These are phyloP conservation scores for Carpinus fangiana DNA, from an alignment of 306 rosid genomes.

Conservation along the genomic window DNA sequence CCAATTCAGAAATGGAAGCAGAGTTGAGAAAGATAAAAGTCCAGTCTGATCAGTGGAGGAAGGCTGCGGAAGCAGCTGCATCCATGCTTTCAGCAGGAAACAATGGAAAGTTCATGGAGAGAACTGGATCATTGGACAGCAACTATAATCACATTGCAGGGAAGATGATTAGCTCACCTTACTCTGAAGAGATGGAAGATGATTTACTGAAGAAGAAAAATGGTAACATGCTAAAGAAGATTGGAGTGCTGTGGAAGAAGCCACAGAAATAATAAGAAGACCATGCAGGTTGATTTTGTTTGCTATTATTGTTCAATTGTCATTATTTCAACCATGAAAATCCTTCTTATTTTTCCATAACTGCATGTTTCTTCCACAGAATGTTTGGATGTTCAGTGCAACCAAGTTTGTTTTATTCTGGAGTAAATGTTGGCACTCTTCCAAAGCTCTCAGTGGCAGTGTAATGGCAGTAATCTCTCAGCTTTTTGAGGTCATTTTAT, in stretches of 20 bases:
- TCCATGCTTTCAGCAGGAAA: constrained; percentile 84
- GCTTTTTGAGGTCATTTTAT: not conserved
- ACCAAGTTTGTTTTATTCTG: constrained; percentile 6
- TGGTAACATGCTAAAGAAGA: constrained; percentile 93
- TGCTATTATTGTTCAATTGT: constrained; percentile 16
- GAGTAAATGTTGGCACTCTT: constrained; percentile 10
- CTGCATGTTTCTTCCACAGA: not conserved
- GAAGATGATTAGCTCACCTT: constrained; percentile 54
- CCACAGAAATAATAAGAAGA: constrained; percentile 71
- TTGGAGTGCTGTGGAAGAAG: constrained; percentile 96
- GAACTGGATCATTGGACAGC: constrained; percentile 70
- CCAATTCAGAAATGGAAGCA: constrained; percentile 69
- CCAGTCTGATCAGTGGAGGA: constrained; percentile 96
- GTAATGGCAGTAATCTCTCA: constrained; percentile 4
- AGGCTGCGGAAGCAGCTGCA: constrained; percentile 98
- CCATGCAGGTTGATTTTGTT: constrained; percentile 16
- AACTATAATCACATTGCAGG: constrained; percentile 47
- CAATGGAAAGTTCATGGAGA: constrained; percentile 74
- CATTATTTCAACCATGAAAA: constrained; percentile 13
- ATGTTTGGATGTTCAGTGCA: not conserved
- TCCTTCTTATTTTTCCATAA: not conserved
- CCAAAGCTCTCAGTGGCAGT: not conserved
- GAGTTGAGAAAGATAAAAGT: constrained; percentile 84
- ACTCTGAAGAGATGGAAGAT: constrained; percentile 65
- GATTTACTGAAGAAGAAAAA: constrained; percentile 87